Base-by-base conservation (phyloP, 1,284 basidiomycete species). In the Ceratobasidium sp. region DNA sequence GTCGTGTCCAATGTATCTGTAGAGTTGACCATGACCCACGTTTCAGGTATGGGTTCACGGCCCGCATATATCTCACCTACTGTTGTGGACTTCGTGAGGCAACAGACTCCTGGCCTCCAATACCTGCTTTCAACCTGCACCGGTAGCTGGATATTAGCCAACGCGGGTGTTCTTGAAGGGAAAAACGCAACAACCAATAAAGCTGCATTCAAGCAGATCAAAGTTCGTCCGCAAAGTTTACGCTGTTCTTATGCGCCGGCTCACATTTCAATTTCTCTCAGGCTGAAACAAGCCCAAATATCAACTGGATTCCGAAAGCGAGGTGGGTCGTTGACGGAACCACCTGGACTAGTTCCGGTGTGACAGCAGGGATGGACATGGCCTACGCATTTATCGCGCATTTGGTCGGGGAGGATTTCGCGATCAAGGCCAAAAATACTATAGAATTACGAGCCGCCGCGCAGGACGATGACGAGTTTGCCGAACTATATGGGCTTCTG, bases 271-370 rank as follows among this genome's bases (percentile, higher is more conserved):
- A n/a, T n/a, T n/a, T 41, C 6, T 29, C 47, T 36, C 33, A 31
- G 69, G n/a, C 27, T 11, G 54, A 57, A 27, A 73, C 75, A 14
- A 71, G 53, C 15, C 36, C 72, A 29, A 69, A 60, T 24, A 72
- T 77, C 5, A 50, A 66, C 9, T 77, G 83, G 84, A 79, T 83
- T 6, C 77, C 80, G 15, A 81, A 81, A 48, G 84, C 84, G 17
- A 79, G 84, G 9, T 85, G 81, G 80, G 83, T 84, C 22, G 80
- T 81, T 1, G 83, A 84, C 67, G 83, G 83, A 15, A 82, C 82
- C 29, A 76, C 82, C 48, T 85, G 84, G 84, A 84, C 82, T 0
- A 79, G 80, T 41, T 82, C 82, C 41, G 84, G 84, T n/a, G 82
- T 84, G 14, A 81, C 81, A 11, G 83, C 84, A 33, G 84, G 82